Evolutionary conservation across 78 protist species (phyloP).

Genomic region (Cyanophora paradoxa): DNA sequence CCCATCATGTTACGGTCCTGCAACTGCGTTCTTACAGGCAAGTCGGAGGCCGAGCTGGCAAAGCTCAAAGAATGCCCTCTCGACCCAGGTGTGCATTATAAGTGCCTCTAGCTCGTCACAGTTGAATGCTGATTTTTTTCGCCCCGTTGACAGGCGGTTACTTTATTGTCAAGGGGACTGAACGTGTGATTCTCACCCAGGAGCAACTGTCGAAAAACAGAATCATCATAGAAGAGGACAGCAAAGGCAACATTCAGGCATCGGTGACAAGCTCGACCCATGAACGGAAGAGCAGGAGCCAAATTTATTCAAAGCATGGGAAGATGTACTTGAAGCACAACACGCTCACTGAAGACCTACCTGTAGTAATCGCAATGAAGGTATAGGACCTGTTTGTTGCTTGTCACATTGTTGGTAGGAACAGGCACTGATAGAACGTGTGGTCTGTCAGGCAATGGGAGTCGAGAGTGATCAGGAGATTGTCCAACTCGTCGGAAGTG

Average conservation of each 20-base stretch:
- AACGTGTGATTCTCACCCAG: conserved; percentile 91
- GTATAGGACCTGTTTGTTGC: not conserved
- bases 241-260: conserved; percentile 51
- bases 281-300: conserved; percentile 56
- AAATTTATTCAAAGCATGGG: conserved; percentile 1
- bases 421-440: too few relatives aligned
- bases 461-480: conserved; percentile 85
- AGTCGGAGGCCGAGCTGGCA: conserved; percentile 70
- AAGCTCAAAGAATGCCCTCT: conserved; percentile 87
- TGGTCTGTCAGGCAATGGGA: conserved; percentile 79
- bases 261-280: conserved; percentile 79
- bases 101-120: too few relatives aligned
- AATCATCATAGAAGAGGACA: conserved; percentile 83
- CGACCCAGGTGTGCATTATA: conserved; percentile 90
- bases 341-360: conserved; percentile 83
- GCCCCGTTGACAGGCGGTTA: conserved; percentile 62
- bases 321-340: conserved; percentile 80
- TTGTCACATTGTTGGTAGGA: too few relatives aligned
- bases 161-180: conserved; percentile 80
- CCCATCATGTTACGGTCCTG: conserved; percentile 96
- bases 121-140: not conserved
- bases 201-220: conserved; percentile 96
- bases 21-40: conserved; percentile 67
- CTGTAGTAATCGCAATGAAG: conserved; percentile 78
- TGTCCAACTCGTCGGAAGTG: conserved; percentile 83